phyloP scores from a whole-genome alignment of 371 early-diverging fungal genomes.

The Rhizopus arrhizus region DNA sequence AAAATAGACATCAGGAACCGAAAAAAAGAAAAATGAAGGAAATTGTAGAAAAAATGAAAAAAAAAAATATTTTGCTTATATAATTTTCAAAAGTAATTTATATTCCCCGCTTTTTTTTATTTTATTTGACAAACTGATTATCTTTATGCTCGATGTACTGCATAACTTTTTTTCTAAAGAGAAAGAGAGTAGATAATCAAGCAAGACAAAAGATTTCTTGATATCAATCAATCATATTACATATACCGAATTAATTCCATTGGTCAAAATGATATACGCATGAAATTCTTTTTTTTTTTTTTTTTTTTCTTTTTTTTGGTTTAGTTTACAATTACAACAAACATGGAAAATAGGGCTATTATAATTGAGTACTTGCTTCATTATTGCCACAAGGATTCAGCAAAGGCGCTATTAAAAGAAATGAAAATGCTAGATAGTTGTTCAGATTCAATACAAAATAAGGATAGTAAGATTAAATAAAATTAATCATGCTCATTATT shows the following conservation, averaged over 20 bases:
- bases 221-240: too few species aligned
- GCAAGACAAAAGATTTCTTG: too few species aligned
- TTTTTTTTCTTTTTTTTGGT: neutral
- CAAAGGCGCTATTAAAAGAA: constrained; percentile 22
- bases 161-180: too few species aligned
- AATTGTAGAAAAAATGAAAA: neutral
- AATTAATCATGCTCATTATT: neutral
- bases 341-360: constrained; percentile 21
- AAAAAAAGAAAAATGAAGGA: neutral
- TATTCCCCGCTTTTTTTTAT: neutral
- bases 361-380: constrained; percentile 30
- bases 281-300: constrained; percentile 2
- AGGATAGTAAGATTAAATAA: neutral
- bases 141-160: neutral
- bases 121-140: neutral
- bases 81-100: neutral
- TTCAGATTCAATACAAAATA: constrained; percentile 1
- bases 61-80: neutral
- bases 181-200: too few species aligned
- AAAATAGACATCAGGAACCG: neutral
- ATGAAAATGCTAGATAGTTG: constrained; percentile 11
- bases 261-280: neutral
- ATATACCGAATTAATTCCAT: too few species aligned
- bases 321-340: neutral
- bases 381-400: constrained; percentile 27